Evolutionary conservation across 225 moss, liverwort and hornwort species (phyloP).

Genomic region (Physcomitrium patens): DNA sequence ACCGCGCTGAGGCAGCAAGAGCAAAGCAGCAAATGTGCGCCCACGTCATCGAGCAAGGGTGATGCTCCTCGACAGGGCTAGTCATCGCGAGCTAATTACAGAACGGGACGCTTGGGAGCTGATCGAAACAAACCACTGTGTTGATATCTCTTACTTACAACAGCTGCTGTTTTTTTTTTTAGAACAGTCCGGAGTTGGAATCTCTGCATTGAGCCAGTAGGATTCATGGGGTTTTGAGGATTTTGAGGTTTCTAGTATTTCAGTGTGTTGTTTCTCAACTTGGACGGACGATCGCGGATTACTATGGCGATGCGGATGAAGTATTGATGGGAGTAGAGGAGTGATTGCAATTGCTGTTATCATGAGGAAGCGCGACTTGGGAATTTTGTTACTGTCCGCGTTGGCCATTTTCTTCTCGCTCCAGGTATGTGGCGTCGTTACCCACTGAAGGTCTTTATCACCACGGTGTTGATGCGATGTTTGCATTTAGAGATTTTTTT

Average conservation of each 20-base stretch:
- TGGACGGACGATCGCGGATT: conserved; percentile 1
- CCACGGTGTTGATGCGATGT: background rate
- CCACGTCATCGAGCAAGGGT: too few species aligned
- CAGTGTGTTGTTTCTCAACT: background rate
- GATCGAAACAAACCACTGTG: too few species aligned
- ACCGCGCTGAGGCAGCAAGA: too few species aligned
- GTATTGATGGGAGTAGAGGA: conserved; percentile 33
- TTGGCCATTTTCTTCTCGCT: conserved; percentile 58
- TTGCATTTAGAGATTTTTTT: too few species aligned
- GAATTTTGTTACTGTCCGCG: conserved; percentile 50
- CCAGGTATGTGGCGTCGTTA: conserved; percentile 28
- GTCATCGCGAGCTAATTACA: too few species aligned
- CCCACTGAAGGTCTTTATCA: background rate
- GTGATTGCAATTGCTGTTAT: background rate
- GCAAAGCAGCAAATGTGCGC: too few species aligned
- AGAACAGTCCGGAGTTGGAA: too few species aligned
- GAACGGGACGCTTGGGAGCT: too few species aligned
- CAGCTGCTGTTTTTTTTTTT: too few species aligned
- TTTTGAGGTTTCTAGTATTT: too few species aligned
- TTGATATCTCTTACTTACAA: too few species aligned
- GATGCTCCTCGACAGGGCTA: too few species aligned
- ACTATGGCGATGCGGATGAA: conserved; percentile 2
- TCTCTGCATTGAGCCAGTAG: background rate
- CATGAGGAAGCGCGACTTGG: conserved; percentile 67
- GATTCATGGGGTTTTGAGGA: background rate